Evolutionary conservation across 2,329 filamentous ascomycete species (phyloP), one percentile per base, ranked within the genome.

Genomic region (Trichoderma koningiopsis): DNA sequence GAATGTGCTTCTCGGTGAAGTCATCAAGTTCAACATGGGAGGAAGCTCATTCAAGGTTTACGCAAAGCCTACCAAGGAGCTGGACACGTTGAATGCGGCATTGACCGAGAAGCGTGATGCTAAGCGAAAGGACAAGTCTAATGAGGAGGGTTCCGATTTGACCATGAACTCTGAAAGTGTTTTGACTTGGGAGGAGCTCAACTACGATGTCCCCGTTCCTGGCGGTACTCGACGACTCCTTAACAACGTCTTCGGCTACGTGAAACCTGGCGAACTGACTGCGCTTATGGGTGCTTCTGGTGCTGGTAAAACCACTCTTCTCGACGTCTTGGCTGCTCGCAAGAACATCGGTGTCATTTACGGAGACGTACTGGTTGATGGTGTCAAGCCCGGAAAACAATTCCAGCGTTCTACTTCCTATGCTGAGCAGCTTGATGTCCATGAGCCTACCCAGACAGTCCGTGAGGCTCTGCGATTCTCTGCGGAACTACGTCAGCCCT

Each of bases 121-220:
- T 62, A 86, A 86, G 49, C 84, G 86, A 59, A 81, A 81, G 73
- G 82, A 80, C 37, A 83, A 79, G 70, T 78, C 78, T 2, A 79
- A 86, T 13, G 82, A 83, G 19, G 77, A 82, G 10, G 81, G 80
- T 0, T 79, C 82, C 4, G 83, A 87, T n/a, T 79, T 90, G 40
- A 86, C 79, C 49, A 88, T 90, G 70, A 81, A 83, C 3, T 90
- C 88, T 0, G 85, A 86, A 73, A 88, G 89, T 43, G 83, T 93
- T n/a, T 84, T 97, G 70, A 97, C 94, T 0, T 97, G 93, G 91
- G 92, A 95, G 77, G 85, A 92, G 72, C 88, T 97, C 70, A 92
- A 90, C 76, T 97, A 97, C 77, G 88, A 90, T 70, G 88, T 91
- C 0, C 88, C 88, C 0, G 84, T 88, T 4, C 82, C 86, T 0